Conservation (phyloP, 768 basidiomycete species). For the Suillus subalutaceus region DNA sequence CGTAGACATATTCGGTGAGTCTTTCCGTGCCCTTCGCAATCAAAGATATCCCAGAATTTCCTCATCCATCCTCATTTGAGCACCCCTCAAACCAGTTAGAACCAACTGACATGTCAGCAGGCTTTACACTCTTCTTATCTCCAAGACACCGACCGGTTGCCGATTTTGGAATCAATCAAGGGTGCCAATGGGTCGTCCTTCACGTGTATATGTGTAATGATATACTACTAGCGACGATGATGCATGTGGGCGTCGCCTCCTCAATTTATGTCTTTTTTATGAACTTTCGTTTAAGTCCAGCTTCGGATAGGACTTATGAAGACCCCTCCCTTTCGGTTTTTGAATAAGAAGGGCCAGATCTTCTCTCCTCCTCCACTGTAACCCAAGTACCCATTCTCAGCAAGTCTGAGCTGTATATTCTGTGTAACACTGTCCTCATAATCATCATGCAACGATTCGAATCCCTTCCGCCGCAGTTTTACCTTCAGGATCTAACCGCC, state of each 20-base stretch:
- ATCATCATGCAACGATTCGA: constrained; percentile 31
- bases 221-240: constrained; percentile 32
- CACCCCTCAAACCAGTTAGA: constrained; percentile 22
- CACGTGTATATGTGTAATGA: constrained; percentile 37
- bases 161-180: constrained; percentile 23
- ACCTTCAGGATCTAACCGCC: constrained; percentile 37
- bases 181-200: constrained; percentile 33
- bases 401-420: constrained; percentile 29
- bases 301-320: constrained; percentile 24
- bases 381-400: constrained; percentile 21
- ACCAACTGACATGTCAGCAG: constrained; percentile 18
- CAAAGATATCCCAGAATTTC: constrained; percentile 20
- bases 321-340: constrained; percentile 20
- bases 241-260: constrained; percentile 26
- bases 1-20: constrained; percentile 1
- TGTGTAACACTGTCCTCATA: constrained; percentile 17
- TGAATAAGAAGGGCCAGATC: constrained; percentile 32
- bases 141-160: constrained; percentile 17
- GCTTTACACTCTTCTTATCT: constrained; percentile 25
- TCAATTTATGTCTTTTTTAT: constrained; percentile 31
- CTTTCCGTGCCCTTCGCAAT: constrained; percentile 9
- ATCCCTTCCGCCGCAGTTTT: constrained; percentile 37
- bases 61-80: constrained; percentile 13
- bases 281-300: constrained; percentile 24
- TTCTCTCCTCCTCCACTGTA: constrained; percentile 15